Base-by-base conservation (phyloP, 257 asterid species). In the Paraleonurus japonicus region DNA sequence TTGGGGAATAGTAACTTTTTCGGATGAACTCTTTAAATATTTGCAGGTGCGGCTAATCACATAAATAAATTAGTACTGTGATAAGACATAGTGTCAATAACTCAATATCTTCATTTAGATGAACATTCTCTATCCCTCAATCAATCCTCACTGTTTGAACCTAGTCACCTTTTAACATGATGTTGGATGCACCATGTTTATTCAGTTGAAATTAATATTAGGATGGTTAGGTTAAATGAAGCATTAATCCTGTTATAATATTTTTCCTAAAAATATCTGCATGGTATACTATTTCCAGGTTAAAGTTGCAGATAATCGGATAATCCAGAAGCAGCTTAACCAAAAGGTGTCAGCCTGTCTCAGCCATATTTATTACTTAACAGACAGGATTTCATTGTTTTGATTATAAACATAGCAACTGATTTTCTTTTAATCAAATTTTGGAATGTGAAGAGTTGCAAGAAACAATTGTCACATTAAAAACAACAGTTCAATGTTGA, bases 261-360 rank as follows among this genome's bases (percentile, higher is more conserved):
- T 15, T 24, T 71, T 65, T 48, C 45, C 68, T 41, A 27, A 55
- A 17, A 59, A 61, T 4, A 23, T 67, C n/a, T 71, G 58, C 69
- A 70, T 41, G 51, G 1, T 15, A 26, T 80, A 37, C 41, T 78
- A 10, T 81, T 85, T 73, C 71, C 83, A 95, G 99, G 99, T 95
- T 74, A 89, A 87, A 87, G 78, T 83, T 80, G 99, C 98, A 22
- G 99, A 95, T 75, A 92, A 92, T 78, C 84, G 99, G 65, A 76
- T 95, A 61, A 92, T 95, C 81, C 97, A 92, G 76, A 98, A 95
- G 75, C 97, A 95, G 84, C 89, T 95, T 73, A 86, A 80, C 83
- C 85, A 92, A 80, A 95, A 92, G 97, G 99, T 95, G 72, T 59
- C 51, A 53, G 72, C 72, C 70, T 72, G 35, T 69, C 60, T 65